Evolutionary conservation across 2,329 filamentous ascomycete genomes (phyloP).

Genomic region (Talaromyces marneffei): DNA sequence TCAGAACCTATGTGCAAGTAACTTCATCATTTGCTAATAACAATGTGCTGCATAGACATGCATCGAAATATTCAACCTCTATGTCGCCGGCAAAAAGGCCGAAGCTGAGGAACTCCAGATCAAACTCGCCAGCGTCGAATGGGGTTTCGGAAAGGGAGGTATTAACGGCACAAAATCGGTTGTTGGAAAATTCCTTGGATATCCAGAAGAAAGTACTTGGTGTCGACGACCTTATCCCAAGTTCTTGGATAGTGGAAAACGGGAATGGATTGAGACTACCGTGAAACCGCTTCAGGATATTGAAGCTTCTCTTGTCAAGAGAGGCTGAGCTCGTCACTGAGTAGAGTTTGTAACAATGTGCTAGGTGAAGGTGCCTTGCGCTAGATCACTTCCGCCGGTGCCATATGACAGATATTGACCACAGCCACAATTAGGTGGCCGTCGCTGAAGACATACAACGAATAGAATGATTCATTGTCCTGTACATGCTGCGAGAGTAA

Average conservation of each 20-base stretch:
- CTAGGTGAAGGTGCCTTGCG: background rate
- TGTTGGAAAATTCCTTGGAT: slow-evolving; percentile 51
- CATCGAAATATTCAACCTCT: slow-evolving; percentile 47
- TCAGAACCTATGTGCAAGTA: too few species aligned
- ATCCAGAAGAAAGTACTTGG: slow-evolving; percentile 47
- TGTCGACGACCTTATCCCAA: slow-evolving; percentile 52
- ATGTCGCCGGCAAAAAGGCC: slow-evolving; percentile 41
- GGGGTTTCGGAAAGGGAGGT: slow-evolving; percentile 53
- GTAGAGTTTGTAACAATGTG: background rate
- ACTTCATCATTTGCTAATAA: background rate
- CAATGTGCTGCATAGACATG: slow-evolving; percentile 28
- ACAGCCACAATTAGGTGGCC: background rate
- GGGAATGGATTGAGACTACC: slow-evolving; percentile 35
- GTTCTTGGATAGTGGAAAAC: slow-evolving; percentile 44
- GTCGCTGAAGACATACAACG: background rate
- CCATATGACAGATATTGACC: background rate
- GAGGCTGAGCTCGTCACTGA: background rate
- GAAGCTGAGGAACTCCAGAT: slow-evolving; percentile 49
- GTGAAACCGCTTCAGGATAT: slow-evolving; percentile 9
- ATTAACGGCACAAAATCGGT: slow-evolving; percentile 58
- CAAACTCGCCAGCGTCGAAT: slow-evolving; percentile 49
- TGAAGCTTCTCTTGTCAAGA: background rate
- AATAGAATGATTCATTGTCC: background rate
- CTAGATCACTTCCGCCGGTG: too few species aligned
- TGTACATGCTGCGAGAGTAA: background rate